A percentile compares a stretch with the other conserved stretches of the same genome.
Evolutionary conservation across 768 basidiomycete species (phyloP).

Genomic region (Lactifluus pinguis): DNA sequence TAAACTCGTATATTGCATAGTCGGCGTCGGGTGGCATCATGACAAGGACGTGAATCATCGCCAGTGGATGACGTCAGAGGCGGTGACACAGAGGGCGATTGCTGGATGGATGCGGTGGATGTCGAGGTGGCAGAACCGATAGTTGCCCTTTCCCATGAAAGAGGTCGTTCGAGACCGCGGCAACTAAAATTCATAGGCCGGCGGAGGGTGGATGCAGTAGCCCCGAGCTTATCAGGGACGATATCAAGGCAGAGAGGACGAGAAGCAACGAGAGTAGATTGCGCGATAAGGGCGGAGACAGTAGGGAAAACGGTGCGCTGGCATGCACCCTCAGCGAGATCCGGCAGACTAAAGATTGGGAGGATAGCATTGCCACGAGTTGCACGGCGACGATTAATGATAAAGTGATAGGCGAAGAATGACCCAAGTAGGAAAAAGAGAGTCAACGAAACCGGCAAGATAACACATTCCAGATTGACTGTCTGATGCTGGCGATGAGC

Average conservation of each 20-base stretch:
- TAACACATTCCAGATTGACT: background rate
- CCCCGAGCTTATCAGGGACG: background rate
- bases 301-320: background rate
- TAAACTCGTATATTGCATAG: background rate
- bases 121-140: background rate
- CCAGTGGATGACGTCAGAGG: background rate
- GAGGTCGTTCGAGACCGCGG: background rate
- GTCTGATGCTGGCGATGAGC: background rate
- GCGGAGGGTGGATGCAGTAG: background rate
- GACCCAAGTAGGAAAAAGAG: background rate
- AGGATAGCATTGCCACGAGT: background rate
- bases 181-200: background rate
- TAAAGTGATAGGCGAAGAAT: background rate
- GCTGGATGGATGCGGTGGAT: background rate
- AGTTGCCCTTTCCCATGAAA: background rate
- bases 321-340: background rate
- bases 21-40: background rate
- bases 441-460: background rate
- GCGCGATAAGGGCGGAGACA: slow-evolving; percentile 2
- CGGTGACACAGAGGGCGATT: background rate
- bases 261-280: slow-evolving; percentile 14
- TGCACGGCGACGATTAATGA: background rate
- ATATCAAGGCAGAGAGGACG: slow-evolving; percentile 2
- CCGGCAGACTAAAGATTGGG: background rate
- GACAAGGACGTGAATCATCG: background rate